Percentiles rank a stretch among this genome's conserved stretches.
Conservation (phyloP, 768 basidiomycete species). For the Suillus occidentalis region DNA sequence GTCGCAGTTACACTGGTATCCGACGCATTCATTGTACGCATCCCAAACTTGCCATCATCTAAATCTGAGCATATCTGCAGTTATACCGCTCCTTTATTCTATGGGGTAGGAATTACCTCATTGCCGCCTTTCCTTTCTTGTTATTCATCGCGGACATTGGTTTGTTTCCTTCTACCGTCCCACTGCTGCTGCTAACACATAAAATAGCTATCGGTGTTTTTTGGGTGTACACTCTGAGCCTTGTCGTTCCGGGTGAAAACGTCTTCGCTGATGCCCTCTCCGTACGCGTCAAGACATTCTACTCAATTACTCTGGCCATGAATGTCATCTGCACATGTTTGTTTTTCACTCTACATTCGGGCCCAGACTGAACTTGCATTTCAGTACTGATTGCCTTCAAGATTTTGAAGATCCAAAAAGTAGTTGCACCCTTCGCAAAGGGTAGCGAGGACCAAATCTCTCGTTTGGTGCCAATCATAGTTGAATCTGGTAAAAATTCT, state of each 20-base stretch:
- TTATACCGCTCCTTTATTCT: conserved; percentile 26
- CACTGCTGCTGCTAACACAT: neutral
- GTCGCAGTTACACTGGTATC: conserved; percentile 24
- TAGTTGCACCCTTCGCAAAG: conserved; percentile 7
- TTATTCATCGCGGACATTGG: conserved; percentile 31
- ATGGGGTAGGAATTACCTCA: conserved; percentile 22
- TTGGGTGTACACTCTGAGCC: conserved; percentile 19
- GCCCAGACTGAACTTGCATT: neutral
- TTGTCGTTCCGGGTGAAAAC: conserved; percentile 18
- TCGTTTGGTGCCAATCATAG: conserved; percentile 16
- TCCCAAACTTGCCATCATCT: neutral
- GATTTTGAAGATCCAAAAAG: conserved; percentile 24
- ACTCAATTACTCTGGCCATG: conserved; percentile 22
- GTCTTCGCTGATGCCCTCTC: conserved; percentile 22
- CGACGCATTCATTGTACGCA: conserved; percentile 29
- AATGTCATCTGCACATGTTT: conserved; percentile 29
- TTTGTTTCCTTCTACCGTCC: conserved; percentile 6
- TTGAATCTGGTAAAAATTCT: conserved; percentile 21
- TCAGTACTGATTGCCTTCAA: conserved; percentile 25
- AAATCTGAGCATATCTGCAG: conserved; percentile 11
- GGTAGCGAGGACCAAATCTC: conserved; percentile 8
- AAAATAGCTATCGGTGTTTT: conserved; percentile 20
- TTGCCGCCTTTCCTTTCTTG: conserved; percentile 21
- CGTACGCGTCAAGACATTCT: conserved; percentile 24
- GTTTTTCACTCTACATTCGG: conserved; percentile 4